These are phyloP conservation scores for Xylaria cubensis DNA, from an alignment of 495 filamentous ascomycete species.

Conservation along the genomic window DNA sequence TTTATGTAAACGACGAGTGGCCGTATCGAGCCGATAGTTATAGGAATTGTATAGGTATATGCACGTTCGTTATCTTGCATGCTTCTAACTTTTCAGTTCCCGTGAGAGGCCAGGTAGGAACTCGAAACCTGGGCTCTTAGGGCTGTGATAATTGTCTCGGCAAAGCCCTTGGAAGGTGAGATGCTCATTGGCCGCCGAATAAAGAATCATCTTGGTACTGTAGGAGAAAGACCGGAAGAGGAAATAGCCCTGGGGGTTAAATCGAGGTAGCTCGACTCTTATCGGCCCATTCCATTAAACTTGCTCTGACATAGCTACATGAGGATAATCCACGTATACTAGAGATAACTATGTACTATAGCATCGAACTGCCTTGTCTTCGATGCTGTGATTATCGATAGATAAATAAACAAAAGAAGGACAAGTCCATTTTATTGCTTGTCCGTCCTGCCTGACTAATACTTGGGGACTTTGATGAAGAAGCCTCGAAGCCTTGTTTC, in stretches of 20 bases:
- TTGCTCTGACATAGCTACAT: background rate
- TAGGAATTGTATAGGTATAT: background rate
- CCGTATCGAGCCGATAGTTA: background rate
- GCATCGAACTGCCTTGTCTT: background rate
- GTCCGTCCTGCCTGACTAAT: background rate
- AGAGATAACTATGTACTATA: background rate
- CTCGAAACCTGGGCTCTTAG: background rate
- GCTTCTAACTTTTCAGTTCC: slow-evolving; percentile 4
- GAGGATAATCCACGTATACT: background rate
- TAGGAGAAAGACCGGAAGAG: background rate
- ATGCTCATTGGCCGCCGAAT: background rate
- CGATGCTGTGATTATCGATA: background rate
- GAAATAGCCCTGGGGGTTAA: background rate
- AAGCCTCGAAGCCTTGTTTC: background rate
- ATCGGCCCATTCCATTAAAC: background rate
- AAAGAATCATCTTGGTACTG: background rate
- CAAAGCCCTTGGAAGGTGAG: background rate
- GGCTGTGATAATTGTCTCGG: background rate
- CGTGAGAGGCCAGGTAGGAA: background rate
- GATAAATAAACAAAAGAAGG: background rate
- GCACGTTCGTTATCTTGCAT: slow-evolving; percentile 2
- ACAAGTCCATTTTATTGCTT: background rate
- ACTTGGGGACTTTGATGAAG: background rate
- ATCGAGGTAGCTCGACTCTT: background rate
- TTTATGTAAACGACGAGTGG: background rate